These are phyloP conservation scores for Rhodotorula taiwanensis DNA, from an alignment of 768 basidiomycete genomes.

Conservation along the genomic window DNA sequence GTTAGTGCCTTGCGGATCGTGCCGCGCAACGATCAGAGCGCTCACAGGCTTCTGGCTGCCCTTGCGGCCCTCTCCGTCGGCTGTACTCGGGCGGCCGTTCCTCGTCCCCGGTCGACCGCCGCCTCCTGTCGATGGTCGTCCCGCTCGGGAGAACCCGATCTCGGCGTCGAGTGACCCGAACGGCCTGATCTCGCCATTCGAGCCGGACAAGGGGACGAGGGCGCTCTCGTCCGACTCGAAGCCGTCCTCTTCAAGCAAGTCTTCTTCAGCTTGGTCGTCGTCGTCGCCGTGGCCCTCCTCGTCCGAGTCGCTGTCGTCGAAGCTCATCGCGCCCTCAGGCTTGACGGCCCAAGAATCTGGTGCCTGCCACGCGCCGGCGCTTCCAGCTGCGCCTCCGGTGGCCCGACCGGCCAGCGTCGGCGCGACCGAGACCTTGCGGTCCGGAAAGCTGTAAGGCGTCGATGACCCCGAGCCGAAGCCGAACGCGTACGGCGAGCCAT, in stretches of 20 bases:
- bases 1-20: conserved; percentile 25
- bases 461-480: too few relatives aligned
- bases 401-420: not conserved
- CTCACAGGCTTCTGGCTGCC: conserved; percentile 29
- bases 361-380: conserved; percentile 40
- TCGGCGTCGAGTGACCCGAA: not conserved
- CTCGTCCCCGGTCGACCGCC: not conserved
- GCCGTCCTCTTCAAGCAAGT: conserved; percentile 39
- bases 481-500: not conserved
- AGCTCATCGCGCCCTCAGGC: conserved; percentile 41
- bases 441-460: too few relatives aligned
- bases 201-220: not conserved
- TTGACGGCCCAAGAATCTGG: conserved; percentile 51
- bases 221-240: conserved; percentile 33
- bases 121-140: conserved; percentile 15
- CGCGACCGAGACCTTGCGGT: too few relatives aligned
- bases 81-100: conserved; percentile 14
- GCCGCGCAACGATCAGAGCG: not conserved
- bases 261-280: conserved; percentile 37
- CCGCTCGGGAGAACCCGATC: not conserved
- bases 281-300: conserved; percentile 17
- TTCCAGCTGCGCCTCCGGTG: not conserved
- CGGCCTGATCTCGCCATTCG: not conserved
- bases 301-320: conserved; percentile 27
- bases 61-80: conserved; percentile 21